Base-by-base conservation (phyloP, 1,284 basidiomycete genomes). In the Ceratobasidium sp. region DNA sequence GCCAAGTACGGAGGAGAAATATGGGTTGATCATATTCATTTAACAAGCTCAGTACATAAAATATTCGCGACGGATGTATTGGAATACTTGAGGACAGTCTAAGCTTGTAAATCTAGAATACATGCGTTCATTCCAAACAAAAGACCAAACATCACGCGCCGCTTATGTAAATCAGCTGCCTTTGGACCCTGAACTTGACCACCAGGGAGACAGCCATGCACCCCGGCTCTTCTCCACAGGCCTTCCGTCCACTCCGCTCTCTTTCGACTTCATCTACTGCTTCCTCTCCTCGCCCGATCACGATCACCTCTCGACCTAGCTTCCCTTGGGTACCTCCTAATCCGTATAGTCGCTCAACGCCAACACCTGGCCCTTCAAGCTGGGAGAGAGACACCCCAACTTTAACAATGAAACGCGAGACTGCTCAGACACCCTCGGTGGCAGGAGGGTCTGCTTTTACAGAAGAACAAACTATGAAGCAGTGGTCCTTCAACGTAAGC, bases 1-100 rank as follows among this genome's bases (percentile, higher is more conserved):
- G 40, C 42, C 54, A 77, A 78, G 56, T 28, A 23, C 15, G 70
- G 64, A 3, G 77, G 77, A 26, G 56, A 10, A 7, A 78, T 78
- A 33, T 79, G 79, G 79, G 66, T 62, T 1, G 79, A 79, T 44
- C 13, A 78, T 38, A 77, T 79, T n/a, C 79, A 79, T 66, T 65
- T 77, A 4, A 76, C 71, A 2, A 44, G 62, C n/a, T 64, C 77
- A 13, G 71, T 79, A 23, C 79, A 79, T 40, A 50, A 74, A 26
- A 56, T 75, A 10, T 10, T 79, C 7, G 79, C 77, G 1, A 6
- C 20, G 17, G 33, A 73, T 26, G 70, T 79, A 20, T n/a, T 28
- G 10, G 13, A 57, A 20, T 74, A 59, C 42, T 28, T 78, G 56
- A 52, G 38, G 48, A 64, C 46, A 9, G 54, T 75, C 28, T 75